A percentile compares a stretch with the other conserved stretches of the same genome.
Conservation (phyloP, 1,139 yeast genomes). For the Groenewaldozyma sp. region DNA sequence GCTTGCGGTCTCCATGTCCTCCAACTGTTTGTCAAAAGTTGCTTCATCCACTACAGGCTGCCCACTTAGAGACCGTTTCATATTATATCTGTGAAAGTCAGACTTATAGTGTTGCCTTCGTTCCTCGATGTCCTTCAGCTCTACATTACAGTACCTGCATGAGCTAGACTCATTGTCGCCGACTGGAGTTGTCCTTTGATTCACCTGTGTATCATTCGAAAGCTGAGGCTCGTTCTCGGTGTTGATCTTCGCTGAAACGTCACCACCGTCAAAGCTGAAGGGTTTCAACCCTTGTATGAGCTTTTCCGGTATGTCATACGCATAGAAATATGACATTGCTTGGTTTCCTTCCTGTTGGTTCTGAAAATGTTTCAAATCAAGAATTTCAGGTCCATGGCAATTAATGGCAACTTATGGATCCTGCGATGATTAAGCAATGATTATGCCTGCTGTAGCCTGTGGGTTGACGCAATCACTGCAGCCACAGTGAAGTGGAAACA, state of each 20-base stretch:
- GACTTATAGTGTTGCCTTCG: slow-evolving; percentile 46
- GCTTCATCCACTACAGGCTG: slow-evolving; percentile 43
- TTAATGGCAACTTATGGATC: too few species aligned
- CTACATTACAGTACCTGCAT: slow-evolving; percentile 17
- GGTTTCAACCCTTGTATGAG: slow-evolving; percentile 43
- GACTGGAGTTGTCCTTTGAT: too few species aligned
- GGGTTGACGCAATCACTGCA: too few species aligned
- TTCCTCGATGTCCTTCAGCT: slow-evolving; percentile 16
- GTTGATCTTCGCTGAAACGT: too few species aligned
- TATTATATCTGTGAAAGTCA: slow-evolving; percentile 53
- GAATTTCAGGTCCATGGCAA: too few species aligned
- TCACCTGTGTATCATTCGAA: slow-evolving; percentile 4
- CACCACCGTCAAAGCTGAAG: slow-evolving; percentile 49
- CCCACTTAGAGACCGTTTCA: slow-evolving; percentile 43
- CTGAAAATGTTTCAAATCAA: too few species aligned
- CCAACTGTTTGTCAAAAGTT: slow-evolving; percentile 51
- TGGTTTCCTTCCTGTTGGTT: too few species aligned
- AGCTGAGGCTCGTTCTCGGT: slow-evolving; percentile 7
- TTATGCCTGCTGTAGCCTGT: too few species aligned
- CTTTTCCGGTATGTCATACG: slow-evolving; percentile 40
- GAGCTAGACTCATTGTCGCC: slow-evolving; percentile 17
- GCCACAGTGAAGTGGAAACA: too few species aligned
- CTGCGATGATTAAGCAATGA: too few species aligned
- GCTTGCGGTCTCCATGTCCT: slow-evolving; percentile 40
- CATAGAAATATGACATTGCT: too few species aligned